Conservation (phyloP, 2,329 filamentous ascomycete genomes). For the Sclerotinia spermophila region DNA sequence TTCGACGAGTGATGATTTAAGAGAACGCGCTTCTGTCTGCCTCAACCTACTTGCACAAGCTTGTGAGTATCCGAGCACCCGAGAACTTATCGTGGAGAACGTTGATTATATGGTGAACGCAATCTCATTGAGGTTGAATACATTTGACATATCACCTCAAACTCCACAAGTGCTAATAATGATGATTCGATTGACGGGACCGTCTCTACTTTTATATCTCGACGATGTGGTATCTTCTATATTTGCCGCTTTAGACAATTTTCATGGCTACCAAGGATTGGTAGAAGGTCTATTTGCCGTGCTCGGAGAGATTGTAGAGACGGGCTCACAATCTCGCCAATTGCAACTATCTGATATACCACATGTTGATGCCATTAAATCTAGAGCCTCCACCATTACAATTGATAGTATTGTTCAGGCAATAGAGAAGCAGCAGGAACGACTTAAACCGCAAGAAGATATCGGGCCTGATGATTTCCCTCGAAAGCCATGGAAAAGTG, state of each 20-base stretch:
- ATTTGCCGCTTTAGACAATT: slow-evolving; percentile 89
- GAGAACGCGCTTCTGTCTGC: slow-evolving; percentile 76
- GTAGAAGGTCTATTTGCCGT: slow-evolving; percentile 84
- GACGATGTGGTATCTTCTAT: slow-evolving; percentile 90
- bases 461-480: slow-evolving; percentile 32
- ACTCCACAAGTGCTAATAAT: slow-evolving; percentile 87
- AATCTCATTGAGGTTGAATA: slow-evolving; percentile 82
- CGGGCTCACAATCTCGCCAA: slow-evolving; percentile 62
- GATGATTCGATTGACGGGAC: slow-evolving; percentile 87
- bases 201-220: slow-evolving; percentile 76
- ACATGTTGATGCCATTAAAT: slow-evolving; percentile 43
- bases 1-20: slow-evolving; percentile 62
- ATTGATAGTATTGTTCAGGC: slow-evolving; percentile 51
- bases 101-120: slow-evolving; percentile 97
- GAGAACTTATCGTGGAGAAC: slow-evolving; percentile 80
- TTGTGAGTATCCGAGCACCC: slow-evolving; percentile 71
- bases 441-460: slow-evolving; percentile 21
- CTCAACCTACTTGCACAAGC: slow-evolving; percentile 74
- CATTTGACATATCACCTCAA: slow-evolving; percentile 86
- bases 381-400: slow-evolving; percentile 37
- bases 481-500: slow-evolving; percentile 38
- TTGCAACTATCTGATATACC: slow-evolving; percentile 39
- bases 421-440: slow-evolving; percentile 49
- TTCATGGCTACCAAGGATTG: slow-evolving; percentile 84
- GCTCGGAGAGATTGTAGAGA: slow-evolving; percentile 75